Evolutionary conservation across 371 early-diverging fungal genomes (phyloP).

Genomic region (Lichtheimia corymbifera): DNA sequence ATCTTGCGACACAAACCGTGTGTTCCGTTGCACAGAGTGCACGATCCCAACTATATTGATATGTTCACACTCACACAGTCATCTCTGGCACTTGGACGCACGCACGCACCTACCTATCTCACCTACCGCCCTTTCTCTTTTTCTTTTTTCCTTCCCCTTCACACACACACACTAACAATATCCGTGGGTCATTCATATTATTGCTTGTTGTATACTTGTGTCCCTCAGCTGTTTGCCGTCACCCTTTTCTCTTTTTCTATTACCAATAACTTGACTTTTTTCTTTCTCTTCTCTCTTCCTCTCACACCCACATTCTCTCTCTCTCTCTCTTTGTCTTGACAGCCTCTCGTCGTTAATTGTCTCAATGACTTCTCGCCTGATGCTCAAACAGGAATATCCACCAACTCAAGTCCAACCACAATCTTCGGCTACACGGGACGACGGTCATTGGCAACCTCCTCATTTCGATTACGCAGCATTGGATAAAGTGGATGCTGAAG

Average conservation of each 20-base stretch:
- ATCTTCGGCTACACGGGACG: conserved; percentile 43
- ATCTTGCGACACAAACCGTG: background rate
- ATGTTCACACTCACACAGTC: too few relatives aligned
- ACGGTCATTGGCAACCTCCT: conserved; percentile 12
- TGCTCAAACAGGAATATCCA: conserved; percentile 20
- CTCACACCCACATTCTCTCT: background rate
- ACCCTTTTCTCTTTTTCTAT: background rate
- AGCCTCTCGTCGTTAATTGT: conserved; percentile 8
- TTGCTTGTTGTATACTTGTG: too few relatives aligned
- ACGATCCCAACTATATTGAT: background rate
- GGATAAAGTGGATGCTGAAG: conserved; percentile 45
- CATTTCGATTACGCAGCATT: conserved; percentile 27
- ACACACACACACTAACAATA: background rate
- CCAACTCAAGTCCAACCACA: conserved; percentile 41
- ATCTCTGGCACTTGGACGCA: background rate
- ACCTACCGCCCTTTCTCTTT: background rate
- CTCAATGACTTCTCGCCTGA: conserved; percentile 6
- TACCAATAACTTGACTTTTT: background rate
- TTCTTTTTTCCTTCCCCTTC: conserved; percentile 2
- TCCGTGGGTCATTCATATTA: too few relatives aligned
- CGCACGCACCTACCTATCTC: conserved; percentile 6
- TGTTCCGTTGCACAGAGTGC: conserved; percentile 5
- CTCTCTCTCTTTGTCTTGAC: conserved; percentile 8
- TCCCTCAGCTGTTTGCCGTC: background rate
- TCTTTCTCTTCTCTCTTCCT: conserved; percentile 5